Conservation (phyloP, 805 yeast species). For the Torulaspora microellipsoides region DNA sequence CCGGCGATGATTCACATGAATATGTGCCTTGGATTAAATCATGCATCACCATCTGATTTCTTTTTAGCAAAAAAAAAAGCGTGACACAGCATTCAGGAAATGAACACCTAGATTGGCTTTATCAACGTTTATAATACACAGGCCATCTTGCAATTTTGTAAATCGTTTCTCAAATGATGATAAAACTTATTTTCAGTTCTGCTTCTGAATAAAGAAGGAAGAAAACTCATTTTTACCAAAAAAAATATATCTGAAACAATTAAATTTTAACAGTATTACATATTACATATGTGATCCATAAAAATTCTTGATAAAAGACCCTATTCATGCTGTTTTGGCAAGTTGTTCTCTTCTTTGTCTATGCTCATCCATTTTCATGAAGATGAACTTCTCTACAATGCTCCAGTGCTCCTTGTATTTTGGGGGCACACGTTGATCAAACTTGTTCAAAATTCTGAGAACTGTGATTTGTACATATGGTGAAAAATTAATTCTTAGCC, state of each 20-base stretch:
- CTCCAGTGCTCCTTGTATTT: slow-evolving; percentile 39
- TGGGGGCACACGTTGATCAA: slow-evolving; percentile 35
- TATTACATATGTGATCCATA: not conserved
- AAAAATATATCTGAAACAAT: slow-evolving; percentile 43
- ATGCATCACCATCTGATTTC: slow-evolving; percentile 97
- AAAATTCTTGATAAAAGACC: not conserved
- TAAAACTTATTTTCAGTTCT: slow-evolving; percentile 68
- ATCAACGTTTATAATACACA: slow-evolving; percentile 3
- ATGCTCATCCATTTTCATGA: slow-evolving; percentile 38
- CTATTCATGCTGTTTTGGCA: slow-evolving; percentile 7
- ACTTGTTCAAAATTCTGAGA: slow-evolving; percentile 26
- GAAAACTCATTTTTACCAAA: slow-evolving; percentile 65
- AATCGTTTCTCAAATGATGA: slow-evolving; percentile 27
- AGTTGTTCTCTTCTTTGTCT: slow-evolving; percentile 19
- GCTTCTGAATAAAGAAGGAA: slow-evolving; percentile 89
- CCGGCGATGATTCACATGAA: slow-evolving; percentile 39
- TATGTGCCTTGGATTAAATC: slow-evolving; percentile 79
- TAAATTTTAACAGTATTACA: not conserved
- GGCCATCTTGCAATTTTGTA: not conserved
- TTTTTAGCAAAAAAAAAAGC: slow-evolving; percentile 1
- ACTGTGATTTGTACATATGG: slow-evolving; percentile 38
- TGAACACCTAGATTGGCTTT: slow-evolving; percentile 1
- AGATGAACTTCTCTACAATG: slow-evolving; percentile 38
- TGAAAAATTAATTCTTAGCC: slow-evolving; percentile 62
- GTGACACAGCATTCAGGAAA: not conserved